These are phyloP conservation scores for Lenzites betulinus DNA, from an alignment of 768 basidiomycete species.

Conservation along the genomic window DNA sequence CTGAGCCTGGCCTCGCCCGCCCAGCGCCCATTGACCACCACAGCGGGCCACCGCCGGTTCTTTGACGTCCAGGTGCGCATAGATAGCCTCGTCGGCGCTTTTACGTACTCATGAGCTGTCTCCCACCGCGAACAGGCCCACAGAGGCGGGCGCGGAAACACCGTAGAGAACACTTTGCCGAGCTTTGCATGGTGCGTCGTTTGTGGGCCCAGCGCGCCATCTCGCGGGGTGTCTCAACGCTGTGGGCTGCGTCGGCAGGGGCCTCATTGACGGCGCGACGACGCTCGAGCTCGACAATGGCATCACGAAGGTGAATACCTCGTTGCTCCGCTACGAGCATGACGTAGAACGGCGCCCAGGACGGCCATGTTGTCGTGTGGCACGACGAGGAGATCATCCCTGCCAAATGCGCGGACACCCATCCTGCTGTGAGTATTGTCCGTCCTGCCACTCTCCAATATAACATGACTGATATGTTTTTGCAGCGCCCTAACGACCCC, in stretches of 20 bases:
- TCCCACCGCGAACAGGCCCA: constrained; percentile 53
- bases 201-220: not conserved
- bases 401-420: constrained; percentile 70
- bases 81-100: constrained; percentile 3
- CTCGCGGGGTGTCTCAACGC: not conserved
- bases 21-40: constrained; percentile 27
- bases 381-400: constrained; percentile 70
- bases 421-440: constrained; percentile 51
- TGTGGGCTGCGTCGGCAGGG: constrained; percentile 45
- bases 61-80: constrained; percentile 54
- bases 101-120: constrained; percentile 17
- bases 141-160: constrained; percentile 75
- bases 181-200: constrained; percentile 70
- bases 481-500: constrained; percentile 57
- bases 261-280: constrained; percentile 71
- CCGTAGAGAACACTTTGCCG: constrained; percentile 71
- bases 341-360: constrained; percentile 42
- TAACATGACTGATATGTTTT: not conserved
- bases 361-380: constrained; percentile 78
- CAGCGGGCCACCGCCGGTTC: constrained; percentile 28
- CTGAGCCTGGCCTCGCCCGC: constrained; percentile 30
- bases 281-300: constrained; percentile 82
- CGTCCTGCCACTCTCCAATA: not conserved
- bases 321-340: not conserved
- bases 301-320: constrained; percentile 57